Base-by-base conservation (phyloP, 257 asterid genomes). In the Salvia rosmarinus region DNA sequence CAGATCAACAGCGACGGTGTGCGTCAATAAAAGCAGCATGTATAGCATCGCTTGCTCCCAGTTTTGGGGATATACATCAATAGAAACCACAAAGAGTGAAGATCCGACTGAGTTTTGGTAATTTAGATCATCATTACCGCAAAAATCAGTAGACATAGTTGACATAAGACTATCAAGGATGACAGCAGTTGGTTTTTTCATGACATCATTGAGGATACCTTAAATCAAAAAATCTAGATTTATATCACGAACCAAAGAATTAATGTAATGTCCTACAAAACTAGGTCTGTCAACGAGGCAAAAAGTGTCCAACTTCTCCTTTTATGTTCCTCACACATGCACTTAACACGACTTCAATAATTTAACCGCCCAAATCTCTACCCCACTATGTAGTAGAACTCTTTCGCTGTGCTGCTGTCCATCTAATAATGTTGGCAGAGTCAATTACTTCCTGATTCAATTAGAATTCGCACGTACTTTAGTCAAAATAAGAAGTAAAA, bases 11-110 rank as follows among this genome's bases (percentile, higher is more conserved):
- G 51, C n/a, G 39, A 62, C 16, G 47, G n/a, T 64, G 39, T 4
- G 73, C 11, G 9, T n/a, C 12, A 23, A 25, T 23, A 46, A 62
- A 52, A 72, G 46, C 55, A 61, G 59, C 62, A 42, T 39, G 51
- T 14, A 10, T 42, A 46, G 7, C 21, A 37, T 25, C 20, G 13
- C 39, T n/a, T 28, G 19, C 52, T 16, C 14, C 64, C 50, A 64
- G 46, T 21, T 56, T 34, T 3, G 2, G 51, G 23, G 44, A 34
- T 17, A 20, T 14, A 32, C 32, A 30, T 52, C 51, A 40, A 43
- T 57, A 12, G 51, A 72, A 32, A n/a, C 16, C 32, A 32, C 46
- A 35, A 49, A 40, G 39, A 6, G 12, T 51, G 40, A 59, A 12
- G 9, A 23, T 32, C 21, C 20, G 42, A 9, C 34, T 23, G 40